phyloP scores from a whole-genome alignment of 1,284 basidiomycete genomes.

The Naganishia albida region DNA sequence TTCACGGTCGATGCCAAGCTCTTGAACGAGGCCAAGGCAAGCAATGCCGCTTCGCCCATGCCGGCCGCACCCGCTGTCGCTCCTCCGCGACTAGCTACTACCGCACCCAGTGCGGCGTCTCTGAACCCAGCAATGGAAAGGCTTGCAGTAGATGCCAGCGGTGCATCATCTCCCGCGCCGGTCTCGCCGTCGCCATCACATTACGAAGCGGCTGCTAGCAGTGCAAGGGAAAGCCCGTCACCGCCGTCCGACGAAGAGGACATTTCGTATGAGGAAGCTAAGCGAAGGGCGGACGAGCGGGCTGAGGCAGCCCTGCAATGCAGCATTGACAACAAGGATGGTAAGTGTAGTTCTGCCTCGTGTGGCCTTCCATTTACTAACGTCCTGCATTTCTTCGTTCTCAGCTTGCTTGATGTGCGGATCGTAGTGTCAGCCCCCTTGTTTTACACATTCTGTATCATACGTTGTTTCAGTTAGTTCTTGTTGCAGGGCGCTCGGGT shows the following conservation, averaged over 20 bases:
- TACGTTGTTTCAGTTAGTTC: too few relatives aligned
- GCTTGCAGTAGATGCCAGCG: conserved; percentile 30
- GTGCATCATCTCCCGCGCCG: conserved; percentile 24
- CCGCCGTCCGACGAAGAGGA: conserved; percentile 48
- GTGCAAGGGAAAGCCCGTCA: conserved; percentile 12
- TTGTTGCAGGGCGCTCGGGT: conserved; percentile 5
- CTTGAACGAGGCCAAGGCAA: conserved; percentile 33
- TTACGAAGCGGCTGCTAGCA: conserved; percentile 25
- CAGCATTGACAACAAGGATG: conserved; percentile 56
- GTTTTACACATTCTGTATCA: conserved; percentile 15
- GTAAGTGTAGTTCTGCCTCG: neutral
- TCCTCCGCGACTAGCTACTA: conserved; percentile 24
- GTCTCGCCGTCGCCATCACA: conserved; percentile 32
- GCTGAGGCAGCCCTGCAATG: conserved; percentile 55
- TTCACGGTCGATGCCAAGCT: conserved; percentile 85
- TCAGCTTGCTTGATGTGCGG: conserved; percentile 27
- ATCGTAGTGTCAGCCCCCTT: conserved; percentile 5
- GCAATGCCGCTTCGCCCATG: conserved; percentile 34
- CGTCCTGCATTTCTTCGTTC: neutral
- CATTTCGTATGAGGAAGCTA: conserved; percentile 55
- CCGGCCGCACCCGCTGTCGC: conserved; percentile 20
- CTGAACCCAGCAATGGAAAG: conserved; percentile 34
- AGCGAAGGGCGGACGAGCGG: conserved; percentile 53
- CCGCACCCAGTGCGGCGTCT: conserved; percentile 16
- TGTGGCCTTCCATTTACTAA: neutral